Conservation (phyloP, 75 land plant species). For the Chamaecyparis obtusa region DNA sequence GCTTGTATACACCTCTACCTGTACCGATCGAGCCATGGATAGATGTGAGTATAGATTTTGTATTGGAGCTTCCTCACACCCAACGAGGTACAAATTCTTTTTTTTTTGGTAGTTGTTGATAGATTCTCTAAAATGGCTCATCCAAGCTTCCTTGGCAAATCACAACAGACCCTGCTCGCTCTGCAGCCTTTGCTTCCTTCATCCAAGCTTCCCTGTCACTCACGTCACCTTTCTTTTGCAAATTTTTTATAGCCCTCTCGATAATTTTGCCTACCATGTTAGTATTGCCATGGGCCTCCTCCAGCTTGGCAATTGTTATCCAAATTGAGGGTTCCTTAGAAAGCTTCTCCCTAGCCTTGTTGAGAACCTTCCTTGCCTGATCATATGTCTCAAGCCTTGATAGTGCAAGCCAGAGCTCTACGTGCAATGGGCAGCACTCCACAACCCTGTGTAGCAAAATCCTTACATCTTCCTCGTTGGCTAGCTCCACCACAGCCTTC, state of each 20-base stretch:
- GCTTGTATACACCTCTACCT: no score
- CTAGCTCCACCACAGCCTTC: constrained; percentile 94
- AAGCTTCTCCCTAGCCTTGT: constrained; percentile 81
- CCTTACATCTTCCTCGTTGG: constrained; percentile 91
- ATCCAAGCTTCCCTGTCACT: constrained; percentile 94
- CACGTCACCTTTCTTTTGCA: constrained; percentile 69
- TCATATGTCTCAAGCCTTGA: constrained; percentile 89
- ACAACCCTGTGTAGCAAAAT: constrained; percentile 80
- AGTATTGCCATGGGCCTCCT: constrained; percentile 92
- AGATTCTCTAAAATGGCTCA: no score
- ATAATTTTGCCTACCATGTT: constrained; percentile 68
- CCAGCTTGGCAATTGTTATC: constrained; percentile 95
- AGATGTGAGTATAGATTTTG: no score
- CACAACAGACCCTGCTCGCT: constrained; percentile 79
- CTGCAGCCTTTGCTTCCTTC: constrained; percentile 99
- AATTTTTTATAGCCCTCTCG: constrained; percentile 68
- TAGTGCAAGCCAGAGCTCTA: constrained; percentile 92
- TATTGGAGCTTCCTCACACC: no score
- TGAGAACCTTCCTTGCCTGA: constrained; percentile 80
- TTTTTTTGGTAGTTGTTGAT: no score
- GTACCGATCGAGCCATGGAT: no score
- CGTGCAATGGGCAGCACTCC: constrained; percentile 89
- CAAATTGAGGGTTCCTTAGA: constrained; percentile 83
- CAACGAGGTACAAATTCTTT: no score
- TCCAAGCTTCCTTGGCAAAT: constrained; percentile 93